Evolutionary conservation across 192 early-diverging fungal species (phyloP).

Genomic region (Chytriomyces sp.): DNA sequence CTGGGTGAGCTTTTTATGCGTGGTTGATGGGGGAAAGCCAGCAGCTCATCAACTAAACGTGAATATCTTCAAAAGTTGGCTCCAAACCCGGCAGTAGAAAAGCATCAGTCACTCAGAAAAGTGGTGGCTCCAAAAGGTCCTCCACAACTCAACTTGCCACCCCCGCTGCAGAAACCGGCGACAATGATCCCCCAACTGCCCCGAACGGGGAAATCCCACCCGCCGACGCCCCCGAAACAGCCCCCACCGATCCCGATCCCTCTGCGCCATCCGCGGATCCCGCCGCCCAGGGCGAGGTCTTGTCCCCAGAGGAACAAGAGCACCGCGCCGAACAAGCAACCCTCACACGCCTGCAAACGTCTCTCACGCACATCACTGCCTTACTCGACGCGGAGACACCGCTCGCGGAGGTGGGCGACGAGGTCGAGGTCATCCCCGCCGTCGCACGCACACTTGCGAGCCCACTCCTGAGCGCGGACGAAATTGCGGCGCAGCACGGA

Average conservation of each 20-base stretch:
- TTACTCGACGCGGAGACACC: neutral
- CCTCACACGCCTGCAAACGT: neutral
- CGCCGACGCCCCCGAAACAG: neutral
- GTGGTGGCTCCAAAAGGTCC: neutral
- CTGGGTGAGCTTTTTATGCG: neutral
- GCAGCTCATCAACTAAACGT: neutral
- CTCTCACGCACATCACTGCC: neutral
- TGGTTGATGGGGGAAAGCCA: neutral
- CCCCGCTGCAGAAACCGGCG: neutral
- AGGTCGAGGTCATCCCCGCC: constrained; percentile 29
- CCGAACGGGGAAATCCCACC: neutral
- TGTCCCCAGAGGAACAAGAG: neutral
- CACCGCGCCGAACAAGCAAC: neutral
- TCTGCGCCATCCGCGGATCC: neutral
- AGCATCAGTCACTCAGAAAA: neutral
- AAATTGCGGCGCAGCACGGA: constrained; percentile 2
- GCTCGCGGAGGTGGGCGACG: constrained; percentile 20
- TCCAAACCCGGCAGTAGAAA: neutral
- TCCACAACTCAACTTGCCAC: neutral
- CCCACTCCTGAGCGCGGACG: constrained; percentile 9
- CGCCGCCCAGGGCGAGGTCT: neutral
- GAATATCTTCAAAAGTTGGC: neutral
- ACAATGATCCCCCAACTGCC: neutral
- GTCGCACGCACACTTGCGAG: constrained; percentile 19
- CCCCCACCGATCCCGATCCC: neutral